phyloP scores from a whole-genome alignment of 140 eudicot genomes.

The Stevia rebaudiana region DNA sequence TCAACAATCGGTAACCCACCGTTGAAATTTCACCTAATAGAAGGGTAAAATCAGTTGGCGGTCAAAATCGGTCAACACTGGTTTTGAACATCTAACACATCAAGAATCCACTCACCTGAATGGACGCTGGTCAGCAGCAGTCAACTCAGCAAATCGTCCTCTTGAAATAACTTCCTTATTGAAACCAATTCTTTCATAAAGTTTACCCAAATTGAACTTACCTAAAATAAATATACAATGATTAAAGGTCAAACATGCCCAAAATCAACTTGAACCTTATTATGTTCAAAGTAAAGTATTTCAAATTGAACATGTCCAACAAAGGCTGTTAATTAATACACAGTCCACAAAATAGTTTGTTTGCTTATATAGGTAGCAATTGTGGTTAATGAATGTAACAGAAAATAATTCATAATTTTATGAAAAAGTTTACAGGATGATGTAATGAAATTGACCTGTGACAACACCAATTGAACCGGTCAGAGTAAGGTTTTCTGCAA shows the following conservation, averaged over 20 bases:
- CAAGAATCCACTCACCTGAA: constrained; percentile 53
- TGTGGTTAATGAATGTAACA: not conserved
- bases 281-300: constrained; percentile 11
- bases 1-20: too few relatives aligned
- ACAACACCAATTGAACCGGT: constrained; percentile 98
- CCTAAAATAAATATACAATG: constrained; percentile 35
- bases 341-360: not conserved
- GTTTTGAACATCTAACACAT: not conserved
- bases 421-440: not conserved
- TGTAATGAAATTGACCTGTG: constrained; percentile 45
- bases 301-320: not conserved
- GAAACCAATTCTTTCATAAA: constrained; percentile 85
- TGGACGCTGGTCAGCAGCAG: constrained; percentile 89
- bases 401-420: not conserved
- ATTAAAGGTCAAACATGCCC: constrained; percentile 10
- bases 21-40: too few relatives aligned
- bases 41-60: too few relatives aligned
- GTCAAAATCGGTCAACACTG: too few relatives aligned
- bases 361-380: not conserved
- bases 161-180: constrained; percentile 87
- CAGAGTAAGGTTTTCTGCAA: constrained; percentile 83
- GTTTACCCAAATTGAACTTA: constrained; percentile 68
- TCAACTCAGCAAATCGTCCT: constrained; percentile 79
- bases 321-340: not conserved
- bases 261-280: constrained; percentile 13